phyloP scores from a whole-genome alignment of 495 filamentous ascomycete genomes.

The Trypethelium eluteriae region DNA sequence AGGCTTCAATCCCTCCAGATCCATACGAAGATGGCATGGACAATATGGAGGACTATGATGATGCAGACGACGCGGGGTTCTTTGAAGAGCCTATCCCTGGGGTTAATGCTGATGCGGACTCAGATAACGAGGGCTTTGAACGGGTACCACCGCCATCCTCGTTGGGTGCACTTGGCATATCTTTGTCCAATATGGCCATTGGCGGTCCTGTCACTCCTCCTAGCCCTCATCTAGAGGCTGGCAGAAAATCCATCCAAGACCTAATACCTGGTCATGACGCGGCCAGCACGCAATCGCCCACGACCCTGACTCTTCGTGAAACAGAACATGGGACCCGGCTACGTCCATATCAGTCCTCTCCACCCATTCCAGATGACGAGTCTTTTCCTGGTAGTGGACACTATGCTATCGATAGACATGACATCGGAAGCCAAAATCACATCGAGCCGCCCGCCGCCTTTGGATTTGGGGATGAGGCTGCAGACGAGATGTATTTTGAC shows the following conservation, averaged over 20 bases:
- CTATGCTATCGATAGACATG: neutral
- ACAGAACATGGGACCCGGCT: neutral
- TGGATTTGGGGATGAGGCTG: slow-evolving; percentile 8
- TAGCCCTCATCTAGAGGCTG: neutral
- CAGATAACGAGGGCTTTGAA: slow-evolving; percentile 30
- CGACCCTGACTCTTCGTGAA: neutral
- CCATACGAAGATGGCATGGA: slow-evolving; percentile 36
- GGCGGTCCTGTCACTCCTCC: neutral
- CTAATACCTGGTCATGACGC: neutral
- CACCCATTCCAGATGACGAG: neutral
- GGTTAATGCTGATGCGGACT: slow-evolving; percentile 58
- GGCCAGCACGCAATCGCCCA: too few relatives aligned
- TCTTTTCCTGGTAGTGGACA: neutral
- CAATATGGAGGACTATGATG: slow-evolving; percentile 30
- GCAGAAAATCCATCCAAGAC: neutral
- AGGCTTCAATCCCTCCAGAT: slow-evolving; percentile 39
- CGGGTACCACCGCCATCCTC: neutral
- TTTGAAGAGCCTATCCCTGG: slow-evolving; percentile 72
- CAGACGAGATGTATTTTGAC: slow-evolving; percentile 34
- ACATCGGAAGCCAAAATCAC: neutral
- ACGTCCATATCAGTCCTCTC: neutral
- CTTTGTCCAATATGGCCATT: neutral
- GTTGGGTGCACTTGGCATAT: slow-evolving; percentile 6
- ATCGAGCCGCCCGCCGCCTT: neutral
- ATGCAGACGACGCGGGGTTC: slow-evolving; percentile 61